These are phyloP conservation scores for Oxytropis ochrocephala DNA, from an alignment of 306 rosid species.

Conservation along the genomic window DNA sequence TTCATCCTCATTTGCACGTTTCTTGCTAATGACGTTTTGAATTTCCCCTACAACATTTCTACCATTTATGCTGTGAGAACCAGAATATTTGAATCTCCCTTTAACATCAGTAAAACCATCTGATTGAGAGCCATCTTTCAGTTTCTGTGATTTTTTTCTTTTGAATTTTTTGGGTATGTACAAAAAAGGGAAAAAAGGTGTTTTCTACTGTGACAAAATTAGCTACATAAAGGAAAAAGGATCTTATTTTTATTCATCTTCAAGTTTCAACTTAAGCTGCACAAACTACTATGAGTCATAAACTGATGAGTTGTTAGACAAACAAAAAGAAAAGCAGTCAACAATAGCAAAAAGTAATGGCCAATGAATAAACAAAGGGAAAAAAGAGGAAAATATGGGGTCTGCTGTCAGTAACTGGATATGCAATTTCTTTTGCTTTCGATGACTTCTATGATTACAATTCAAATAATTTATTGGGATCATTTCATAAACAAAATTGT, in stretches of 20 bases:
- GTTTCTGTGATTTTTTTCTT: too few relatives aligned
- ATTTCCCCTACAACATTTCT: too few relatives aligned
- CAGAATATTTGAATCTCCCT: too few relatives aligned
- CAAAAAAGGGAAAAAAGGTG: constrained; percentile 10
- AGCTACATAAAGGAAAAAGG: neutral
- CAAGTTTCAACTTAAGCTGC: constrained; percentile 25
- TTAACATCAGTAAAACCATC: too few relatives aligned
- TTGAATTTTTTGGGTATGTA: too few relatives aligned
- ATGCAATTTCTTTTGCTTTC: constrained; percentile 43
- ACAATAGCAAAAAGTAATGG: constrained; percentile 35
- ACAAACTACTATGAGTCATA: constrained; percentile 24
- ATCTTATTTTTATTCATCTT: neutral
- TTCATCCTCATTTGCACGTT: too few relatives aligned
- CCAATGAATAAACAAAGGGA: constrained; percentile 20
- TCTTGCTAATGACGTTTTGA: too few relatives aligned
- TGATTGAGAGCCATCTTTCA: too few relatives aligned
- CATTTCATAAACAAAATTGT: constrained; percentile 48
- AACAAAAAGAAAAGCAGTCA: constrained; percentile 64
- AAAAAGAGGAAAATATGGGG: constrained; percentile 27
- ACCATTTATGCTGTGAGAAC: too few relatives aligned
- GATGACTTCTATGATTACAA: constrained; percentile 67
- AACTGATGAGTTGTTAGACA: constrained; percentile 29
- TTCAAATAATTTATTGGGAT: constrained; percentile 51
- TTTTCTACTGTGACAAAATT: constrained; percentile 17
- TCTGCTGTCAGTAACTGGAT: constrained; percentile 49